phyloP scores from a whole-genome alignment of 2,329 filamentous ascomycete species.

The Alternaria incomplexa region DNA sequence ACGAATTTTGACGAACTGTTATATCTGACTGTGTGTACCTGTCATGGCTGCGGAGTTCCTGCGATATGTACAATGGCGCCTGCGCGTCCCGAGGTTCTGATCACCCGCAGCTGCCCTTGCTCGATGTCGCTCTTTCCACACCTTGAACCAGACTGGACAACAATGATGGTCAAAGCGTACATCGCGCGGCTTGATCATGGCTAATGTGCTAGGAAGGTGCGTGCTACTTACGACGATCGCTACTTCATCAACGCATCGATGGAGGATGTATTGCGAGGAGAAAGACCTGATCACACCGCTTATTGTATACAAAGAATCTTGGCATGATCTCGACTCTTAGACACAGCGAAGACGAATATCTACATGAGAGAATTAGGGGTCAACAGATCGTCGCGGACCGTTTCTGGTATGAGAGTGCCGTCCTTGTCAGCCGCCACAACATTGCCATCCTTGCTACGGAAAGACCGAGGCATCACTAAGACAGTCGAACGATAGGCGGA shows the following conservation, averaged over 20 bases:
- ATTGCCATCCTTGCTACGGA: neutral
- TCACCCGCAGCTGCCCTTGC: too few species aligned
- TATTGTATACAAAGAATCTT: neutral
- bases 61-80: too few species aligned
- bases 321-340: neutral
- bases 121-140: neutral
- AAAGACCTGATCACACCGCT: neutral
- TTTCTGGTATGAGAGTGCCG: neutral
- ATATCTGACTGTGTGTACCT: too few species aligned
- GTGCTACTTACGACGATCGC: neutral
- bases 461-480: neutral
- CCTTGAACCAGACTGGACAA: neutral
- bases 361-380: neutral
- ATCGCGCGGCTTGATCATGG: neutral
- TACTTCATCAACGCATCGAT: neutral
- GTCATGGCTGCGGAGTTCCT: too few species aligned
- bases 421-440: neutral
- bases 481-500: neutral
- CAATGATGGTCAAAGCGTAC: neutral
- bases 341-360: neutral
- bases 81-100: too few species aligned
- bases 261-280: neutral
- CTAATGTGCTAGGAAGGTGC: neutral
- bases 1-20: conserved; percentile 7
- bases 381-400: neutral